Evolutionary conservation across 1,139 yeast genomes (phyloP), one percentile per base, ranked within the genome.

Genomic region (Candida sojae): DNA sequence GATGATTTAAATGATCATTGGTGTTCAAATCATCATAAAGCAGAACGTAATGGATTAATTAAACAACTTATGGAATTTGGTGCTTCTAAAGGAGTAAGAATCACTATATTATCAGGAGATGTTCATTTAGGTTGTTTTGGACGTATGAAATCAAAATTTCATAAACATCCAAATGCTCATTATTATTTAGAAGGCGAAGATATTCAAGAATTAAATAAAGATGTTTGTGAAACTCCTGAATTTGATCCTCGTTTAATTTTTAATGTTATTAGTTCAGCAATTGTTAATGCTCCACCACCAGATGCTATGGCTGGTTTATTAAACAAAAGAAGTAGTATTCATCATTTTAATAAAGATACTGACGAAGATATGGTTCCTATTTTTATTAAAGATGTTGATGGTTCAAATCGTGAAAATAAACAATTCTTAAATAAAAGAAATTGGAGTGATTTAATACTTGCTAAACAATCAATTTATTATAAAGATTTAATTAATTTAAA

Each of bases 1-100:
- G 98, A 93, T 61, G 98, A 92, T 63, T 76, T 93, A 63, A 87
- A 91, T 62, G 99, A 92, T 64, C 98, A 93, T 67, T 92, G 98
- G 98, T 91, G 97, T 66, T 87, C 97, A 5, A 78, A 78, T 51
- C 80, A 85, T 63, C 99, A 92, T 57, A 89, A 89, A 63, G 67
- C 70, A 46, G 97, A 89, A 66, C 77, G 97, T 51, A 89, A 89
- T 64, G 63, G 62, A 54, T 70, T 90, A 44, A 68, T 88, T 42
- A 72, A 73, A 45, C 70, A 73, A 46, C 70, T 89, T 44, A 81
- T 82, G 54, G 79, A 79, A 43, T 81, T 88, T 58, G 90, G 93
- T 4, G 79, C 87, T 35, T 57, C 68, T 29, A 66, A 79, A 55
- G 84, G 86, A 3, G 82, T 88, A 6, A 77, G 99, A 57, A 69